Base-by-base conservation (phyloP, 1,139 yeast genomes). In the Yamadazyma sp. region DNA sequence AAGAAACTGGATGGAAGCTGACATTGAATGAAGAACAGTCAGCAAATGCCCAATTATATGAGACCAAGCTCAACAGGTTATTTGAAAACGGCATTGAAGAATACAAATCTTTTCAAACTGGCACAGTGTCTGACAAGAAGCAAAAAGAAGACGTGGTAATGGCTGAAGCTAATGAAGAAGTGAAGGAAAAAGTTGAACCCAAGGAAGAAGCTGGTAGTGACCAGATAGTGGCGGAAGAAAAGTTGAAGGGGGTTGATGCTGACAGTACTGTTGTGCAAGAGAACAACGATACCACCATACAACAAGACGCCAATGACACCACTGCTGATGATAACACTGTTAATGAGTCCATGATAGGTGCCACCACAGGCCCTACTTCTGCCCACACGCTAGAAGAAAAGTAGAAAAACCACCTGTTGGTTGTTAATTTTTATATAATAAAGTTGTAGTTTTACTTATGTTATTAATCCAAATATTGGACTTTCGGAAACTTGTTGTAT, bases 251-350 rank as follows among this genome's bases (percentile, higher is more conserved):
- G 23, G 25, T 11, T 7, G 72, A 67, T 46, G 70, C 64, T 6
- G 73, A 68, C 45, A 50, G 59, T 6, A 67, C 73, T 6, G 59
- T 62, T 9, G 57, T 62, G 24, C 71, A 66, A 38, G 73, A 65
- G 20, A 53, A 56, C 39, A 67, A 68, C 39, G 75, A 70, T 44
- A 67, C 73, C 6, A 69, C 74, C 4, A 62, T 68, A 29, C 72
- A 64, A 39, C 73, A 69, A 40, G 74, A 69, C 38, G 67, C 61
- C 25, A 67, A 69, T 40, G 76, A 70, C 40, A 67, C 73, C 22
- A 69, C 74, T 20, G 55, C 71, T 37, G 74, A 69, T 37, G 75
- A 69, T 25, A 61, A 63, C 20, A 62, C 69, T 2, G 61, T 61
- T 7, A 61, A 60, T 39, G 67, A 62, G 26, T 48, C 66, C 9